Base-by-base conservation (phyloP, 2,329 filamentous ascomycete species). In the Zalaria sp. region DNA sequence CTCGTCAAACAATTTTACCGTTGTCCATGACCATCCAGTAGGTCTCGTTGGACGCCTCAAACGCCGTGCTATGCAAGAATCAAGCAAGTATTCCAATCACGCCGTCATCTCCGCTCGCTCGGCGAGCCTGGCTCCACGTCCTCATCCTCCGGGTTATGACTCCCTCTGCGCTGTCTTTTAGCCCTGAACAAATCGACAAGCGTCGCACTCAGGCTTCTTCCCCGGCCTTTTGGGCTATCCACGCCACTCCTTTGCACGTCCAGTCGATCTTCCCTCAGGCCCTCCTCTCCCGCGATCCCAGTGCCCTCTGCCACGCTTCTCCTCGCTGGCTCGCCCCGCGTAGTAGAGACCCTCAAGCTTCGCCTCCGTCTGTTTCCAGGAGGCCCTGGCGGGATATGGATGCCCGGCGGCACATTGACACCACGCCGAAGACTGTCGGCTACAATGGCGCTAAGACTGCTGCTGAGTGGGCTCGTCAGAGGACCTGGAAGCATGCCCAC, bases 401-500 rank as follows among this genome's bases (percentile, higher is more conserved):
- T n/a, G 37, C 42, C 29, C n/a, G 51, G 49, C 8, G 47, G 45
- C 11, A 43, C 46, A 8, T 57, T 54, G 11, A 73, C 64, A 9
- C 73, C 72, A 10, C 73, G 69, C n/a, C 76, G 69, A 26, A 81
- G 62, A 25, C 75, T 71, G 47, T 82, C 77, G 5, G 77, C 77
- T 4, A 82, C 75, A 38, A 82, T 72, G 1, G 72, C 77, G 9
- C 68, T 75, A 10, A 83, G 63, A 1, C 71, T 72, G 2, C 69
- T 71, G 2, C 72, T 77, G 1, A 82, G 62, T 0, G 79, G 75
- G 27, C 72, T 71, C 2, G 77, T 67, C 4, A 81, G 59, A 4
- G 75, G 71, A 0, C 73, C 73, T 3, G 71, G 72, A 3, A 74
- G 65, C 32, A 81, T 71, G 3, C 66, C 68, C 3, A 66, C 65